Conservation (phyloP, 129 eudicot species). For the Centrapalus pauciflorus region DNA sequence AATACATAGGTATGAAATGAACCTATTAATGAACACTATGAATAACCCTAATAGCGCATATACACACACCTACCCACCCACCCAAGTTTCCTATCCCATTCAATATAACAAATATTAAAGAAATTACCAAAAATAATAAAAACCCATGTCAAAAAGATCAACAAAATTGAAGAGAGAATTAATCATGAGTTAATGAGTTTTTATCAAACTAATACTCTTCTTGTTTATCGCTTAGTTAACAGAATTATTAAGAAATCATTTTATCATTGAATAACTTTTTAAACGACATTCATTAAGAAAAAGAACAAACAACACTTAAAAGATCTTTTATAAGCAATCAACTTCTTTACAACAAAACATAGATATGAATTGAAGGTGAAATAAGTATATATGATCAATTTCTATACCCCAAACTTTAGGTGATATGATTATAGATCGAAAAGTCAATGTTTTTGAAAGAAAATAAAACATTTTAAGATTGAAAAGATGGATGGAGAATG, state of each 20-base stretch:
- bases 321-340: not conserved
- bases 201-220: too few species aligned
- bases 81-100: not conserved
- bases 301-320: too few species aligned
- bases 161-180: not conserved
- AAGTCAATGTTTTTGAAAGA: not conserved
- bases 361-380: too few species aligned
- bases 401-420: not conserved
- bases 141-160: not conserved
- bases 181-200: too few species aligned
- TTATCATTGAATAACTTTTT: too few species aligned
- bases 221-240: too few species aligned
- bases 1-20: not conserved
- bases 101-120: not conserved
- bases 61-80: not conserved
- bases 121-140: not conserved
- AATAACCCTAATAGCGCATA: constrained; percentile 1
- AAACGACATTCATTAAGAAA: too few species aligned
- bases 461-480: too few species aligned
- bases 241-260: not conserved
- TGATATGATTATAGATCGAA: not conserved
- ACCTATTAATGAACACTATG: not conserved
- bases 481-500: too few species aligned
- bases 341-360: not conserved
- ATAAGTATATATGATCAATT: too few species aligned